These are phyloP conservation scores for Middelhovenomyces tepae DNA, from an alignment of 805 yeast species.

Conservation along the genomic window DNA sequence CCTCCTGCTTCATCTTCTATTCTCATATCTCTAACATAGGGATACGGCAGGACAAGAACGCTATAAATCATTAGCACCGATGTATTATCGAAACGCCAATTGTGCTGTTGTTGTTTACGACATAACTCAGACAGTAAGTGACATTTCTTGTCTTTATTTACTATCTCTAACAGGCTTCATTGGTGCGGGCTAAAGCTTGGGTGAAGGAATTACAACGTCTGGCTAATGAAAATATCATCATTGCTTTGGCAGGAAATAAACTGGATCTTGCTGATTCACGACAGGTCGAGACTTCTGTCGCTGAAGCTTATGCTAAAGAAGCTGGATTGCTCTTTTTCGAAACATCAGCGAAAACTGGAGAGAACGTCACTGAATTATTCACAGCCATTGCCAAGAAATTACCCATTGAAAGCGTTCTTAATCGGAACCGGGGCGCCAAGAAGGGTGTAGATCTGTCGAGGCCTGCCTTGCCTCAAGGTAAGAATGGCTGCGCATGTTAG, in stretches of 20 bases:
- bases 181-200: conserved; percentile 80
- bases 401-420: conserved; percentile 32
- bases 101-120: conserved; percentile 87
- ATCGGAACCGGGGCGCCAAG: conserved; percentile 18
- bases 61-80: conserved; percentile 73
- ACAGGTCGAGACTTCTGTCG: conserved; percentile 33
- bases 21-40: no score
- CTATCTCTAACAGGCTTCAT: conserved; percentile 44
- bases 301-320: conserved; percentile 46
- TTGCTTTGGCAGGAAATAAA: conserved; percentile 86
- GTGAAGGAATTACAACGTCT: conserved; percentile 83
- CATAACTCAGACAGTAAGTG: conserved; percentile 41
- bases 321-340: conserved; percentile 41
- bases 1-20: not conserved
- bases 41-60: conserved; percentile 97
- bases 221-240: conserved; percentile 62
- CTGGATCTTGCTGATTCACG: conserved; percentile 49
- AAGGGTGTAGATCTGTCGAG: conserved; percentile 28
- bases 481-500: conserved; percentile 30
- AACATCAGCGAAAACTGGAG: conserved; percentile 68
- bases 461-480: conserved; percentile 16
- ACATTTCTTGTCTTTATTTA: conserved; percentile 2
- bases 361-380: conserved; percentile 45
- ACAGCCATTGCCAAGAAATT: conserved; percentile 39
- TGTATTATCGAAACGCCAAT: conserved; percentile 74